Evolutionary conservation across 129 eudicot species (phyloP).

Genomic region (Flaveria linearis): DNA sequence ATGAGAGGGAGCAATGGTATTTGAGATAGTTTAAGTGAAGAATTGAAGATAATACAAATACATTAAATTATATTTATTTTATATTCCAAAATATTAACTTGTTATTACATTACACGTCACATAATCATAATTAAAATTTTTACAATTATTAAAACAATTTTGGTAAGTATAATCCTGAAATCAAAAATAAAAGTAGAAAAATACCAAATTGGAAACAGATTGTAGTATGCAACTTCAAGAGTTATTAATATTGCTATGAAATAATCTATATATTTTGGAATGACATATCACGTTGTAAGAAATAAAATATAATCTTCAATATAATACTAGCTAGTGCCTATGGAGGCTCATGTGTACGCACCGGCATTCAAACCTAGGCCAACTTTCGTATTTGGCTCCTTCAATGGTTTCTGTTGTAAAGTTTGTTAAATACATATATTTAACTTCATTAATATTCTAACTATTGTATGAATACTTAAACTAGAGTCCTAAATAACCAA

Average conservation of each 20-base stretch:
- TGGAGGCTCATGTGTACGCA: not conserved
- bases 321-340: not conserved
- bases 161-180: not conserved
- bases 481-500: too few relatives aligned
- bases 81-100: not conserved
- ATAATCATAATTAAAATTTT: not conserved
- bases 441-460: not conserved
- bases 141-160: not conserved
- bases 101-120: not conserved
- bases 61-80: not conserved
- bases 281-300: not conserved
- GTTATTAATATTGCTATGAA: too few relatives aligned
- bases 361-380: not conserved
- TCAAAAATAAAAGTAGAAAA: not conserved
- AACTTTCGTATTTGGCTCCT: conserved; percentile 8
- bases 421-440: not conserved
- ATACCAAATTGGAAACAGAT: too few relatives aligned
- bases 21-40: not conserved
- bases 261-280: too few relatives aligned
- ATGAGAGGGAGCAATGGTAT: not conserved
- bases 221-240: too few relatives aligned
- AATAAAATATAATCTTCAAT: not conserved
- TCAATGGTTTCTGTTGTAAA: not conserved
- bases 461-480: too few relatives aligned
- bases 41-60: not conserved